A percentile compares a stretch with the other conserved stretches of the same genome.
Evolutionary conservation across 495 filamentous ascomycete genomes (phyloP).

Genomic region (Penicillium cinerascens): DNA sequence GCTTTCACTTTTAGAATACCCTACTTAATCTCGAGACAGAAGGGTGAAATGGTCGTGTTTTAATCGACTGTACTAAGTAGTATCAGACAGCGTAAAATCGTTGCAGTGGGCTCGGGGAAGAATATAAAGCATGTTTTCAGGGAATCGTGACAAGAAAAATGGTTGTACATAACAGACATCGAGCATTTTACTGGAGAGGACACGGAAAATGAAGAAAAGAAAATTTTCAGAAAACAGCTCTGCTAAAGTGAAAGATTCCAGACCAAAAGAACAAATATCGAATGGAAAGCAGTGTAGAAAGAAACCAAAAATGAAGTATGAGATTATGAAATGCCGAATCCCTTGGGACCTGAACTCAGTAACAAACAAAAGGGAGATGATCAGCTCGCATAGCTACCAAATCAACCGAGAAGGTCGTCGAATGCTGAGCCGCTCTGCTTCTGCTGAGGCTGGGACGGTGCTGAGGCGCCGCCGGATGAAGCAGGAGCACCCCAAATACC

Average conservation of each 20-base stretch:
- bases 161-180: constrained; percentile 4
- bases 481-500: constrained; percentile 84
- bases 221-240: not conserved
- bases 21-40: not conserved
- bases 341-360: constrained; percentile 2
- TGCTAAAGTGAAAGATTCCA: constrained; percentile 4
- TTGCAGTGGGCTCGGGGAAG: not conserved
- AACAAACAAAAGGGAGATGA: not conserved
- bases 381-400: not conserved
- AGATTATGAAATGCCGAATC: no score
- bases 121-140: not conserved
- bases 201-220: not conserved
- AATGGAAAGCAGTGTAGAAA: not conserved
- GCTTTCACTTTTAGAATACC: not conserved
- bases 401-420: constrained; percentile 64
- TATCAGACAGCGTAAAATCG: not conserved
- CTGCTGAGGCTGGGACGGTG: constrained; percentile 29
- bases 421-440: constrained; percentile 47
- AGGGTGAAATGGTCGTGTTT: not conserved
- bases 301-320: constrained; percentile 1
- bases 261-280: not conserved
- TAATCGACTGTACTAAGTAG: not conserved
- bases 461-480: constrained; percentile 26
- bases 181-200: not conserved
- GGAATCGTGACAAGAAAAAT: not conserved